Base-by-base conservation (phyloP, 371 early-diverging fungal species). In the Mortierella sp. region DNA sequence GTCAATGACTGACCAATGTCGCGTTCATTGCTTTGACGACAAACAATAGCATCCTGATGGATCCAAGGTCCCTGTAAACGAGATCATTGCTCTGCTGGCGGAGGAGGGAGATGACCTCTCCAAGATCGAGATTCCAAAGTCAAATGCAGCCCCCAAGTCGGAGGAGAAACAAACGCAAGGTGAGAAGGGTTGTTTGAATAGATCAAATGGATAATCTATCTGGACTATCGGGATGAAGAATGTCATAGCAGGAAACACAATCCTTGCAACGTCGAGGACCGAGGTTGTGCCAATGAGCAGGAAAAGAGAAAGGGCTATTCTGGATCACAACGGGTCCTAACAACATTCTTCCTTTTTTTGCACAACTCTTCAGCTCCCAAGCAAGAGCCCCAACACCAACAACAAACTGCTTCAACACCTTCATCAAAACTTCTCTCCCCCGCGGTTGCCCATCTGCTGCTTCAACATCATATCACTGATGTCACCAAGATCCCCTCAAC, bases 31-130 rank as follows among this genome's bases (percentile, higher is more conserved):
- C 7, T 23, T 23, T 48, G 12, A 4, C 23, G 14, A 19, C 21
- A 81, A 16, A 19, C 21, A 81, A 16, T 71, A 89, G 87, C 71
- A 82, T 26, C 81, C 76, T 14, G 84, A 89, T 54, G 89, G 90
- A 46, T 54, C 84, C 69, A 88, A 89, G 61, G 90, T 86, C 18
- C 47, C 85, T 49, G 90, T 91, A 26, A 90, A 89, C 63, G 82
- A 78, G 61, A 82, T 92, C n/a, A 91, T 96, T 72, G 94, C 91
- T 43, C 81, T 98, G 64, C 56, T 96, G 55, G 96, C 93, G 10
- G 96, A 97, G 82, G 93, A 94, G 73, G 91, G 93, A 58, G 95
- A 93, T 58, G 96, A 95, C 80, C 79, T 96, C 23, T 84, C 85
- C 6, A 89, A 88, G 73, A 87, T 96, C 41, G 87, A 90, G 42